These are phyloP conservation scores for Wallacemonas sp. DNA, from an alignment of 208 protist genomes.

Conservation along the genomic window DNA sequence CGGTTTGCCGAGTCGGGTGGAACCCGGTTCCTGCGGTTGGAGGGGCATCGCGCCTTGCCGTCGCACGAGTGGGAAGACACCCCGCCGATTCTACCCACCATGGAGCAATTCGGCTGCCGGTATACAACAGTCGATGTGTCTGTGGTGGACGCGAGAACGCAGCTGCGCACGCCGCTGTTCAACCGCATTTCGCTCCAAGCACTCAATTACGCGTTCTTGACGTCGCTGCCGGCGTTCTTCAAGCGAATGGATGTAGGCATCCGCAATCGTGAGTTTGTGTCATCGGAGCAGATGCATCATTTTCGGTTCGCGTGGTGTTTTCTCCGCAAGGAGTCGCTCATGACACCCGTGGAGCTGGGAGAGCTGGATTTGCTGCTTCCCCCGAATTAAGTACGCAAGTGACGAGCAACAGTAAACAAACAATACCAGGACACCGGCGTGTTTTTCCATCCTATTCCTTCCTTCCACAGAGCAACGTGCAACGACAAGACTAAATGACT, in stretches of 20 bases:
- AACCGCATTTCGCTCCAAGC: constrained; percentile 64
- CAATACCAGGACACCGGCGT: constrained; percentile 17
- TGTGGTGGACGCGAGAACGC: constrained; percentile 51
- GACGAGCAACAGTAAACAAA: too few relatives aligned
- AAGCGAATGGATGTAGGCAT: constrained; percentile 83
- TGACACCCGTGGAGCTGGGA: constrained; percentile 80
- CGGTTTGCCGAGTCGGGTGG: constrained; percentile 23
- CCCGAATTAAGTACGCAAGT: constrained; percentile 26
- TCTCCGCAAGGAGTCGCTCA: constrained; percentile 70
- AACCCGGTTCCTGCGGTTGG: constrained; percentile 2
- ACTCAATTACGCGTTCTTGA: constrained; percentile 80
- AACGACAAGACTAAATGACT: too few relatives aligned
- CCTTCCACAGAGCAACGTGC: too few relatives aligned
- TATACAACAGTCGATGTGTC: constrained; percentile 61
- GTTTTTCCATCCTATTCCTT: too few relatives aligned
- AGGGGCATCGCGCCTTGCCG: constrained; percentile 5
- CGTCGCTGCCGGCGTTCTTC: constrained; percentile 75
- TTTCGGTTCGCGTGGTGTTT: constrained; percentile 91
- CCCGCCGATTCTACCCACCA: constrained; percentile 35
- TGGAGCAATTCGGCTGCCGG: constrained; percentile 57
- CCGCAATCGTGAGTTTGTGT: constrained; percentile 79
- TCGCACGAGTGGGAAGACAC: constrained; percentile 20
- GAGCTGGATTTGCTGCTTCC: constrained; percentile 83
- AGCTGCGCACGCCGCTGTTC: constrained; percentile 52
- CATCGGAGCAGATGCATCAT: constrained; percentile 77